These are phyloP conservation scores for Cladophialophora immunda DNA, from an alignment of 2,329 filamentous ascomycete genomes.

Conservation along the genomic window DNA sequence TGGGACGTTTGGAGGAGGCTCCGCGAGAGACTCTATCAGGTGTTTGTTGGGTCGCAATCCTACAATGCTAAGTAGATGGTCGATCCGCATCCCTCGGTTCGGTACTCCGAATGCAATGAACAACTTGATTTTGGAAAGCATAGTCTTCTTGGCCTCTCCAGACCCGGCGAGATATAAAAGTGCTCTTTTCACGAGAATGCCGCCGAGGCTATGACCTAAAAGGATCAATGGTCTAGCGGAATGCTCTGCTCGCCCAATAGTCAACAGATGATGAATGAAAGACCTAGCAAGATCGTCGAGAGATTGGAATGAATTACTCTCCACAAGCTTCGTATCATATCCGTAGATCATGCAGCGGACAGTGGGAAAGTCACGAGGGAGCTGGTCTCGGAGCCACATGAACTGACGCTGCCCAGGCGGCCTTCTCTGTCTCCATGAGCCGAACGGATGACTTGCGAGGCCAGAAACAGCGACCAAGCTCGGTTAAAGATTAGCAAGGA, in stretches of 20 bases:
- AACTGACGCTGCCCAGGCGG: not conserved
- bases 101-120: constrained; percentile 40
- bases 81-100: constrained; percentile 36
- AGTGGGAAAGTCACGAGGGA: constrained; percentile 25
- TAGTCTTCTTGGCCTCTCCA: constrained; percentile 7
- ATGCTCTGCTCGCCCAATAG: not conserved
- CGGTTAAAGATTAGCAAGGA: no score
- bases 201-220: not conserved
- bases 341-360: constrained; percentile 35
- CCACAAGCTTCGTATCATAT: constrained; percentile 28
- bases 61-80: not conserved
- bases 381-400: constrained; percentile 38
- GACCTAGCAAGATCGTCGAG: constrained; percentile 12
- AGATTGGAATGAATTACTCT: constrained; percentile 21
- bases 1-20: not conserved
- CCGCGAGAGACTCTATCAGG: not conserved
- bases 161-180: not conserved
- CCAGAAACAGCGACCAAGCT: constrained; percentile 32
- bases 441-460: constrained; percentile 38
- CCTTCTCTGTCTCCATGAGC: constrained; percentile 31
- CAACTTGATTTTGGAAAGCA: constrained; percentile 28
- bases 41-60: not conserved
- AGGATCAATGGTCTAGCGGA: not conserved
- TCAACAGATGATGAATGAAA: not conserved
- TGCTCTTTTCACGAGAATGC: not conserved